Evolutionary conservation across 371 early-diverging fungal genomes (phyloP).

Genomic region (Syncephalis plumigaleata): DNA sequence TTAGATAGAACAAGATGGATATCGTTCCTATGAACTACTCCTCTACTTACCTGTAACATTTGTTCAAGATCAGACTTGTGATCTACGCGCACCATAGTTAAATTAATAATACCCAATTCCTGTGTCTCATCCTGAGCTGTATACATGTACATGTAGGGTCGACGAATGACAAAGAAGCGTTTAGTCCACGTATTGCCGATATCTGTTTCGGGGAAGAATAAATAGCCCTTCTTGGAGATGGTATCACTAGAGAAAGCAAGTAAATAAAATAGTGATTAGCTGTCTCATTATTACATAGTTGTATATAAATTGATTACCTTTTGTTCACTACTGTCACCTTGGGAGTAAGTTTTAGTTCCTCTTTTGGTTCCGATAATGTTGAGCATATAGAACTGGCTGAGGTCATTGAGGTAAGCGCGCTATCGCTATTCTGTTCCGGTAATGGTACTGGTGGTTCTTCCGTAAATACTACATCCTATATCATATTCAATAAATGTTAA

Average conservation of each 20-base stretch:
- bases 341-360: constrained; percentile 23
- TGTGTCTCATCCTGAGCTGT: constrained; percentile 35
- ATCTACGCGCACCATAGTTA: constrained; percentile 48
- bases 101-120: constrained; percentile 53
- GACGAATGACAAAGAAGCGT: constrained; percentile 68
- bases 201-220: constrained; percentile 33
- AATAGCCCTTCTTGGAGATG: constrained; percentile 35
- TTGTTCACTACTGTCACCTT: constrained; percentile 31
- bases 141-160: constrained; percentile 72
- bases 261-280: not conserved
- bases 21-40: not conserved
- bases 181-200: constrained; percentile 51
- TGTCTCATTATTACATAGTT: not conserved
- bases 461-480: no score
- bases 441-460: no score
- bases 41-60: constrained; percentile 33
- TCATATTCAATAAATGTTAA: no score
- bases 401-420: not conserved
- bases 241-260: constrained; percentile 19
- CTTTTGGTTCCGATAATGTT: not conserved
- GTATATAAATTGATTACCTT: constrained; percentile 16
- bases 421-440: not conserved
- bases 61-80: constrained; percentile 43
- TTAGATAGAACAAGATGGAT: constrained; percentile 5
- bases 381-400: not conserved